Percentiles rank a stretch among this genome's conserved stretches.
Evolutionary conservation across 2,329 filamentous ascomycete genomes (phyloP).

Genomic region (Epichloe gansuensis): DNA sequence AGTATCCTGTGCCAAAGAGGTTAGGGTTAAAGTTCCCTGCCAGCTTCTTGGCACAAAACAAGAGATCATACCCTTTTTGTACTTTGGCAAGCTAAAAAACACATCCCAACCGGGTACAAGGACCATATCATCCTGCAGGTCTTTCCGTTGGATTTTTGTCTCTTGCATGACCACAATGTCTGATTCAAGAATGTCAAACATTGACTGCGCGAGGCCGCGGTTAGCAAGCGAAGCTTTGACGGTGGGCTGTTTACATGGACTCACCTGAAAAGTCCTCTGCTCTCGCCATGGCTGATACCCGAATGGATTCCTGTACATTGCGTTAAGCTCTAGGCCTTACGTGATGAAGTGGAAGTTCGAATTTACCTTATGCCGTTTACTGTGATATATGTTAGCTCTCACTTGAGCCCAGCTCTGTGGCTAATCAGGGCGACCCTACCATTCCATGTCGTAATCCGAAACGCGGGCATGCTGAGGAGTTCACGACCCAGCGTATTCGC

Average conservation of each 20-base stretch:
- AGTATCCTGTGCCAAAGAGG: conserved; percentile 55
- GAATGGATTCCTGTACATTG: conserved; percentile 54
- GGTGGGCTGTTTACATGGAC: background rate
- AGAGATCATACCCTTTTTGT: conserved; percentile 67
- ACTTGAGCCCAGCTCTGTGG: background rate
- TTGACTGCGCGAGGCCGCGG: conserved; percentile 39
- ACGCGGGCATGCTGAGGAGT: conserved; percentile 39
- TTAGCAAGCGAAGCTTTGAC: background rate
- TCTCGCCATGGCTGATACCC: conserved; percentile 74
- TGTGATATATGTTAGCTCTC: conserved; percentile 20
- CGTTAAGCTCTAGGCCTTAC: background rate
- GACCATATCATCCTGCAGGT: conserved; percentile 90
- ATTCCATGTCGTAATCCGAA: conserved; percentile 81
- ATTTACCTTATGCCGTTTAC: conserved; percentile 65
- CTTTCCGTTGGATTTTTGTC: conserved; percentile 88
- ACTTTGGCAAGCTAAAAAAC: conserved; percentile 81
- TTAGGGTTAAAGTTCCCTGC: background rate
- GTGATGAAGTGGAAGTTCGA: background rate
- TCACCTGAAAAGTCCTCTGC: conserved; percentile 54
- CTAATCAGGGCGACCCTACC: conserved; percentile 35
- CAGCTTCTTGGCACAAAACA: background rate
- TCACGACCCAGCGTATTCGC: background rate
- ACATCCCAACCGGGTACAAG: conserved; percentile 91
- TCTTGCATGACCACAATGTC: conserved; percentile 95
- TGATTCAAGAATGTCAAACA: conserved; percentile 87